Evolutionary conservation across 1,139 yeast species (phyloP), one percentile per base, ranked within the genome.

Genomic region (Candida labiduridarum): DNA sequence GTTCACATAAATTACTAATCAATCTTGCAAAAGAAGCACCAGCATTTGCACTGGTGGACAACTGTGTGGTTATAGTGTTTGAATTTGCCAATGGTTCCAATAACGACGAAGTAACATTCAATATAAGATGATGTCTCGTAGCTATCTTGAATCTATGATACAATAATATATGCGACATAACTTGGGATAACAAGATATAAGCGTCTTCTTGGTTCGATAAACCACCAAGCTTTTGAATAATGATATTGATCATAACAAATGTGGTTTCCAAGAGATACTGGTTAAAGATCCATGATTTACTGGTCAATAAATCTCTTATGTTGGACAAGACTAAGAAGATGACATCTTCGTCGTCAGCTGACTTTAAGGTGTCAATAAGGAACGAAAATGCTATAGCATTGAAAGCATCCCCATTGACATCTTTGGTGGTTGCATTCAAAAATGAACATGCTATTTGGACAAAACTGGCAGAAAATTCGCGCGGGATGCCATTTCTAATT

Each of bases 1-100:
- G 96, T 56, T 89, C 96, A 70, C 96, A 89, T 41, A 87, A 69
- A 59, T 87, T 87, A 31, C 78, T 71, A 48, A 90, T 62, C 15
- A 89, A 67, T 59, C 97, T 79, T 1, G 86, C 67, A 51, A 72
- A 82, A 0, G 83, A 67, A 7, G 68, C 62, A 0, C 86, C 87
- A 10, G 69, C 62, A 3, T 36, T 45, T 18, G 25, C 38, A 31
- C 47, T 55, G 5, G 16, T 18, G 2, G 53, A 48, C 8, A 57
- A 31, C 10, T 19, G n/a, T 1, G 30, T 19, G 6, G 22, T 27
- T 11, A 27, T n/a, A 66, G 25, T 15, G 9, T 41, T 39, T 5
- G 48, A 30, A 3, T 62, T 62, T 0, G 83, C 68, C 22, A 85
- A 61, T 1, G 74, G 66, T 41, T 69, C 76, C 60, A 90, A 64